Conservation (phyloP, 202 grass and related monocot species). For the Zizania palustris region DNA sequence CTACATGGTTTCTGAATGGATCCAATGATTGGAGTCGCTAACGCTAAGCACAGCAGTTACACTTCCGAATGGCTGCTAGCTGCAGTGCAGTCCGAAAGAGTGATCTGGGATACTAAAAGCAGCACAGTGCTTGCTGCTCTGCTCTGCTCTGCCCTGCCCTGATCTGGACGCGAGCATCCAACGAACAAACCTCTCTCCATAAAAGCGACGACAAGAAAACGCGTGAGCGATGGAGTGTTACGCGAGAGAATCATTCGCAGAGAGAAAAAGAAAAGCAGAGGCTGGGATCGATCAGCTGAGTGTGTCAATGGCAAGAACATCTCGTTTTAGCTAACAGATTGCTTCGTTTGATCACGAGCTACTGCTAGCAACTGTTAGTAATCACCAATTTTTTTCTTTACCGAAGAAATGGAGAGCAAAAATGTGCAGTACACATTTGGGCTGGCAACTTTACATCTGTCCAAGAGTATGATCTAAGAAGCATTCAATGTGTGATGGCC, state of each 20-base stretch:
- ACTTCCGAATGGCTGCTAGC: background rate
- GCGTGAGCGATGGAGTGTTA: background rate
- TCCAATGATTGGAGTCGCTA: background rate
- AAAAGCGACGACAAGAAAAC: constrained; percentile 4
- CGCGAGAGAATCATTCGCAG: constrained; percentile 9
- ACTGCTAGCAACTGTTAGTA: background rate
- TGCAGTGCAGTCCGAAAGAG: background rate
- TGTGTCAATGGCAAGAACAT: background rate
- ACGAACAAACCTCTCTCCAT: background rate
- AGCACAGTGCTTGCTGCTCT: background rate
- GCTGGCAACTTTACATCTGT: constrained; percentile 19
- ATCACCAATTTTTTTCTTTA: background rate
- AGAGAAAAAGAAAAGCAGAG: constrained; percentile 29
- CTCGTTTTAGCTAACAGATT: background rate
- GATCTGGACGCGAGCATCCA: background rate
- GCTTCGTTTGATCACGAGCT: background rate
- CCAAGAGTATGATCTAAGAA: constrained; percentile 23
- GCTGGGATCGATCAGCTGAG: background rate
- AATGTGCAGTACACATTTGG: background rate
- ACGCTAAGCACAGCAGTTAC: background rate
- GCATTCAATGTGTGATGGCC: constrained; percentile 34
- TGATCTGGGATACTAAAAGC: background rate
- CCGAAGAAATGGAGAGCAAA: background rate
- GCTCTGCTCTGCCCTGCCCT: background rate
- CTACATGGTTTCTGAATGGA: background rate